Evolutionary conservation across 129 eudicot species (phyloP).

Genomic region (Artemisia argyi): DNA sequence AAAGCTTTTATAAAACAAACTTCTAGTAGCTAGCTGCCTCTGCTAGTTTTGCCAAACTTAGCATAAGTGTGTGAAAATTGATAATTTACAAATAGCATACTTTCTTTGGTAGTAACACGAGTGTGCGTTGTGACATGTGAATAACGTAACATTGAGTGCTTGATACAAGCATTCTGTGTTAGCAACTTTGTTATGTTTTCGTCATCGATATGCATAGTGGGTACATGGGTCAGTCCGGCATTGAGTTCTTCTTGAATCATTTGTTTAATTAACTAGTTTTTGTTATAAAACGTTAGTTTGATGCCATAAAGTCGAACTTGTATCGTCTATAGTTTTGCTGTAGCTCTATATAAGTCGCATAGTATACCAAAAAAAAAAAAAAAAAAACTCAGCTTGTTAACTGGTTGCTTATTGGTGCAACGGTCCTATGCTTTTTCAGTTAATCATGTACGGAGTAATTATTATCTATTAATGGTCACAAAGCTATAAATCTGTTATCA

Average conservation of each 20-base stretch:
- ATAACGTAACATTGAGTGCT: background rate
- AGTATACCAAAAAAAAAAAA: background rate
- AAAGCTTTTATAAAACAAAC: too few relatives aligned
- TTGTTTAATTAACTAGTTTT: conserved; percentile 14
- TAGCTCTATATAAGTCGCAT: background rate
- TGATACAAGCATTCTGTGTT: background rate
- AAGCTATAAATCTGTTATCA: background rate
- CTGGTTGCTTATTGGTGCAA: background rate
- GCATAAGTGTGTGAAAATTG: background rate
- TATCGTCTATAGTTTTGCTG: background rate
- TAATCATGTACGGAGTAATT: background rate
- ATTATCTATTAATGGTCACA: too few relatives aligned
- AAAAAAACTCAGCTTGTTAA: background rate
- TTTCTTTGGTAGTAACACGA: conserved; percentile 2
- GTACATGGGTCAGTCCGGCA: background rate
- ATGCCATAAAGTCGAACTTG: background rate
- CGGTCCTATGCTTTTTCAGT: background rate
- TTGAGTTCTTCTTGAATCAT: conserved; percentile 10
- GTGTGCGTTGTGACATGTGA: conserved; percentile 5
- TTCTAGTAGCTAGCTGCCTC: too few relatives aligned
- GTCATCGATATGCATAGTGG: conserved; percentile 2
- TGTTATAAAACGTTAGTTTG: background rate
- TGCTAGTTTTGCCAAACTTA: too few relatives aligned
- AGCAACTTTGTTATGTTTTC: background rate
- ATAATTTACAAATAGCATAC: background rate